These are phyloP conservation scores for Trichoderma breve DNA, from an alignment of 2,329 filamentous ascomycete species.

Conservation along the genomic window DNA sequence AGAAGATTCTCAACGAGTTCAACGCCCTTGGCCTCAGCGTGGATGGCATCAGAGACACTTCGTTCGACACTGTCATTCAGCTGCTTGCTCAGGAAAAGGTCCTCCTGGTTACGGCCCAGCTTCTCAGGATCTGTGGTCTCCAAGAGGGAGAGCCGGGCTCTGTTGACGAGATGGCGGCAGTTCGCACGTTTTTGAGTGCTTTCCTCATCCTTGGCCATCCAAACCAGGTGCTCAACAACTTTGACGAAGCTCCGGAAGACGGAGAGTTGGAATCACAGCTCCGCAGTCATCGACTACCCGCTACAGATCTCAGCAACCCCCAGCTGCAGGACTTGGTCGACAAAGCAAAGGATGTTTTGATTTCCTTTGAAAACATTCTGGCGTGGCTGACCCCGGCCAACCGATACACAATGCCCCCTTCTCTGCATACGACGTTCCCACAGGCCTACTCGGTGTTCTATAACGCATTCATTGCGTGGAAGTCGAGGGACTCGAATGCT, in stretches of 20 bases:
- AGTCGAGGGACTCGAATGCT: constrained; percentile 73
- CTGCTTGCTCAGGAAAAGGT: constrained; percentile 67
- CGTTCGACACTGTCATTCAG: constrained; percentile 71
- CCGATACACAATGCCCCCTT: constrained; percentile 63
- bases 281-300: constrained; percentile 34
- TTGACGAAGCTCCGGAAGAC: constrained; percentile 58
- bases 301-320: constrained; percentile 55
- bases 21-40: constrained; percentile 65
- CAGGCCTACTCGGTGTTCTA: constrained; percentile 72
- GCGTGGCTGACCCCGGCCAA: constrained; percentile 64
- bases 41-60: constrained; percentile 65
- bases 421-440: constrained; percentile 60
- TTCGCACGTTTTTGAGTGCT: constrained; percentile 75
- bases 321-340: constrained; percentile 69
- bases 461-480: constrained; percentile 80
- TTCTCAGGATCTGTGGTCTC: constrained; percentile 68
- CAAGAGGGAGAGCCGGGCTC: constrained; percentile 62
- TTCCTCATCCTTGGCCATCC: constrained; percentile 79
- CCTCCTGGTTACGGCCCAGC: constrained; percentile 61
- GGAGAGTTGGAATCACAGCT: constrained; percentile 46
- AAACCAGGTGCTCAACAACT: constrained; percentile 72
- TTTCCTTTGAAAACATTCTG: constrained; percentile 73
- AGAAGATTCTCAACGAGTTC: constrained; percentile 63
- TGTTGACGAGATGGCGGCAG: constrained; percentile 65
- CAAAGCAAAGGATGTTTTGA: constrained; percentile 74